A percentile compares a stretch with the other conserved stretches of the same genome.
These are phyloP conservation scores for Fusarium devonianum DNA, from an alignment of 2,329 filamentous ascomycete genomes.

Conservation along the genomic window DNA sequence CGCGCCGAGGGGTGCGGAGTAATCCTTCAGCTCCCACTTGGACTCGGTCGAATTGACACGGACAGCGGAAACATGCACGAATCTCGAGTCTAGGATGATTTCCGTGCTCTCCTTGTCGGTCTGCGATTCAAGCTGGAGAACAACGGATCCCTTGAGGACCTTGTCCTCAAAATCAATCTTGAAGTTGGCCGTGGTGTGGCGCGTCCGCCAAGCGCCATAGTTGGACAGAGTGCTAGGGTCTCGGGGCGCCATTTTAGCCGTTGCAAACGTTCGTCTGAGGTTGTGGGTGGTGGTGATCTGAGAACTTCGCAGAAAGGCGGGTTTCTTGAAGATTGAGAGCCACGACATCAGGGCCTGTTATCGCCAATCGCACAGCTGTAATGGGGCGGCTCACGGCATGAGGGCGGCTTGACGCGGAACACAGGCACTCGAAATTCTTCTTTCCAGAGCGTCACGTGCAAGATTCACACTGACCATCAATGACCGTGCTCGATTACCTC, in stretches of 20 bases:
- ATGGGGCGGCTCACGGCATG: conserved; percentile 23
- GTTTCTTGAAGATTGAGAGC: conserved; percentile 40
- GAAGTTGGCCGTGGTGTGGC: conserved; percentile 82
- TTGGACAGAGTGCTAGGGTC: conserved; percentile 94
- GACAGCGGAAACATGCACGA: conserved; percentile 76
- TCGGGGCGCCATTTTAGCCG: conserved; percentile 53
- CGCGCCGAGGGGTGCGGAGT: conserved; percentile 76
- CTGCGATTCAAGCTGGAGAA: conserved; percentile 77
- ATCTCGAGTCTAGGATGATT: conserved; percentile 88
- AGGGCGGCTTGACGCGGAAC: conserved; percentile 12
- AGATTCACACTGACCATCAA: too few species aligned
- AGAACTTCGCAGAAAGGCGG: conserved; percentile 34
- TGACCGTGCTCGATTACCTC: neutral
- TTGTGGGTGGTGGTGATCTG: conserved; percentile 37
- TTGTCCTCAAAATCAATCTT: conserved; percentile 84
- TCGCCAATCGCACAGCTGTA: conserved; percentile 22
- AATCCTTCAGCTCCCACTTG: conserved; percentile 74
- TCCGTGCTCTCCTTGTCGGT: conserved; percentile 76
- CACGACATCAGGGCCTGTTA: conserved; percentile 39
- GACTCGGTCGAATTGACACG: conserved; percentile 69
- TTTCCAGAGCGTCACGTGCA: conserved; percentile 32
- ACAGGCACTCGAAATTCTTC: conserved; percentile 12
- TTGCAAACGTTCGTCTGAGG: conserved; percentile 42
- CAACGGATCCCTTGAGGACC: conserved; percentile 77
- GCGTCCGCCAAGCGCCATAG: conserved; percentile 86